Conservation (phyloP, 495 filamentous ascomycete genomes). For the Penicillium canariense region DNA sequence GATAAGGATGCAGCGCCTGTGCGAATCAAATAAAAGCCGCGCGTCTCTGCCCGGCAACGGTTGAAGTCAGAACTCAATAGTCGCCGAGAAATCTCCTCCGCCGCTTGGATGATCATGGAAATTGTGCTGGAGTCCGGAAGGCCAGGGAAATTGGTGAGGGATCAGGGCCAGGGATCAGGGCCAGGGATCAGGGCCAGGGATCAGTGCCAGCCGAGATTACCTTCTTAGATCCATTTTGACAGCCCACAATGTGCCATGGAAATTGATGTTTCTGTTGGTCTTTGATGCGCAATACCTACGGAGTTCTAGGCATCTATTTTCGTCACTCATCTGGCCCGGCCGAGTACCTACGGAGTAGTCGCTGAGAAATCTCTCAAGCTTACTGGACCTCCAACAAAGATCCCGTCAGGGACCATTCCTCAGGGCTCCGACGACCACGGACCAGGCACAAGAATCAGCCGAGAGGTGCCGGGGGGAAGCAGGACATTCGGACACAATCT, state of each 20-base stretch:
- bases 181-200: neutral
- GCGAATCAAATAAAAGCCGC: conserved; percentile 15
- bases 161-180: neutral
- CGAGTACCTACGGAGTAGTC: too few relatives aligned
- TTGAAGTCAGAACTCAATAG: neutral
- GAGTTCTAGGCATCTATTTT: too few relatives aligned
- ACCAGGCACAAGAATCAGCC: neutral
- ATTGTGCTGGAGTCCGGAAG: too few relatives aligned
- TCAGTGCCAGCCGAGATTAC: neutral
- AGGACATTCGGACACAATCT: neutral
- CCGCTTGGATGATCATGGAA: too few relatives aligned
- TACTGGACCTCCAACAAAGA: too few relatives aligned
- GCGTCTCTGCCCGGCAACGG: neutral
- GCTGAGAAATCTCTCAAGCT: too few relatives aligned
- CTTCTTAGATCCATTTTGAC: too few relatives aligned
- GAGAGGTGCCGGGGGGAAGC: neutral
- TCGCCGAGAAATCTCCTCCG: neutral
- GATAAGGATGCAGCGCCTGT: conserved; percentile 1
- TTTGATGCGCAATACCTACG: too few relatives aligned
- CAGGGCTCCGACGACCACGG: neutral
- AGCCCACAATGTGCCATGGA: neutral
- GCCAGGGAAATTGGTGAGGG: too few relatives aligned
- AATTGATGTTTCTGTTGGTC: too few relatives aligned
- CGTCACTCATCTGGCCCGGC: too few relatives aligned
- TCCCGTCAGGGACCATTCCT: neutral